phyloP scores from a whole-genome alignment of 495 filamentous ascomycete species.

The Penicillium longicatenatum region DNA sequence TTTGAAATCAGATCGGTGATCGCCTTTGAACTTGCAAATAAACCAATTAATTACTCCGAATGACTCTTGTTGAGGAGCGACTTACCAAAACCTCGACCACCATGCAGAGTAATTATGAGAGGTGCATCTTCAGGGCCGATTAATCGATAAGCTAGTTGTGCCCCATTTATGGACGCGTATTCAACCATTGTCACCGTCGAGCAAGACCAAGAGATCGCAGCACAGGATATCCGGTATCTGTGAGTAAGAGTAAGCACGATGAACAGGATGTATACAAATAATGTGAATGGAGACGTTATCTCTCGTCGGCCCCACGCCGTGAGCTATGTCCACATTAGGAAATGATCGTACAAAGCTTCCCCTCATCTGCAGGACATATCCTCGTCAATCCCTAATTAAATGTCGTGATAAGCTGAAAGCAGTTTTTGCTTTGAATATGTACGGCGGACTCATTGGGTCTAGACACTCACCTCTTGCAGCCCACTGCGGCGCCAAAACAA shows the following conservation, averaged over 20 bases:
- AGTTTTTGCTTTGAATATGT: no score
- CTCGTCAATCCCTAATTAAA: background rate
- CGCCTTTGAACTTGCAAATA: constrained; percentile 3
- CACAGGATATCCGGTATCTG: background rate
- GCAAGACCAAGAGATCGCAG: no score
- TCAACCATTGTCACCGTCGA: constrained; percentile 1
- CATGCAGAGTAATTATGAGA: constrained; percentile 11
- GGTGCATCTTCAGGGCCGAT: constrained; percentile 8
- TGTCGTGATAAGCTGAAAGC: constrained; percentile 3
- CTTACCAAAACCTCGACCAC: constrained; percentile 10
- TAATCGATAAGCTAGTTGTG: constrained; percentile 7
- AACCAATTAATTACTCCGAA: background rate
- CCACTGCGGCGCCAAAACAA: background rate
- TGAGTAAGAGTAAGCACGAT: background rate
- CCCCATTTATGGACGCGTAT: constrained; percentile 5
- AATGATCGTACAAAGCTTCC: background rate
- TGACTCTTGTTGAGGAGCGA: background rate
- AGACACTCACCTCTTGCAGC: background rate
- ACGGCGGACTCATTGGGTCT: background rate
- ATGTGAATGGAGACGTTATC: background rate
- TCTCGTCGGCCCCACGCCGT: background rate
- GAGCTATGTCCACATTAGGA: background rate
- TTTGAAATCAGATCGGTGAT: constrained; percentile 12
- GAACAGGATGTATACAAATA: background rate
- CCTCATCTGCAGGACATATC: background rate